Percentiles rank a stretch among this genome's conserved stretches.
These are phyloP conservation scores for Powellomyces hirtus DNA, from an alignment of 192 early-diverging fungal species.

Conservation along the genomic window DNA sequence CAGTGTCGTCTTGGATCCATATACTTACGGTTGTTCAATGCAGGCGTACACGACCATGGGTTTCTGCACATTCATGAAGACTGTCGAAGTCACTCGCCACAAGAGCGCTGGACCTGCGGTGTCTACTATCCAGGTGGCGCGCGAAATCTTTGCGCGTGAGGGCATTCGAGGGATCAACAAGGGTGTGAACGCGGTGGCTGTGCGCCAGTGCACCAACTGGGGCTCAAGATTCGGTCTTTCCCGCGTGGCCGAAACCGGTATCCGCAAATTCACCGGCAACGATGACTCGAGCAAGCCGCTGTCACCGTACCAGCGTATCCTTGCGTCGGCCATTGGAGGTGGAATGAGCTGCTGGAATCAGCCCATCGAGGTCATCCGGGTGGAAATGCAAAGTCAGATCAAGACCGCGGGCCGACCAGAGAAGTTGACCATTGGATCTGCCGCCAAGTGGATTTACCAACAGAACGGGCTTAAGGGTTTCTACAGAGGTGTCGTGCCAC, in stretches of 20 bases:
- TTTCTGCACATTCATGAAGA: constrained; percentile 99
- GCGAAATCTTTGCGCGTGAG: constrained; percentile 87
- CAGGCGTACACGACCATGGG: constrained; percentile 97
- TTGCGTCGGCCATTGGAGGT: constrained; percentile 85
- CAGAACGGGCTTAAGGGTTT: constrained; percentile 90
- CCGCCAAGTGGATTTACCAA: constrained; percentile 85
- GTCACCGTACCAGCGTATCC: constrained; percentile 56
- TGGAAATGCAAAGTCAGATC: constrained; percentile 97
- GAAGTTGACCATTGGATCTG: constrained; percentile 83
- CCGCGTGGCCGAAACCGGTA: constrained; percentile 60
- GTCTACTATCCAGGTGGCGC: constrained; percentile 82
- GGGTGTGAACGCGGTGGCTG: constrained; percentile 96
- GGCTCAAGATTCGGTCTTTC: constrained; percentile 83
- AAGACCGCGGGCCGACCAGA: constrained; percentile 84
- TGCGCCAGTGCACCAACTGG: constrained; percentile 99
- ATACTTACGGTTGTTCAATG: background rate
- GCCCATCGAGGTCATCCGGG: constrained; percentile 97
- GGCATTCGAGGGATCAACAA: constrained; percentile 97
- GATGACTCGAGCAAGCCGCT: constrained; percentile 33
- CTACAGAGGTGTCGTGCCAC: constrained; percentile 68
- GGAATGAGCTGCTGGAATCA: constrained; percentile 98
- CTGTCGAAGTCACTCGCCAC: constrained; percentile 92
- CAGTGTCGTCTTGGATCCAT: background rate
- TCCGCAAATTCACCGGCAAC: constrained; percentile 48
- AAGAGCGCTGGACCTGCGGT: constrained; percentile 61